Conservation (phyloP, 805 yeast species). For the Nakazawaea laoshanensis region DNA sequence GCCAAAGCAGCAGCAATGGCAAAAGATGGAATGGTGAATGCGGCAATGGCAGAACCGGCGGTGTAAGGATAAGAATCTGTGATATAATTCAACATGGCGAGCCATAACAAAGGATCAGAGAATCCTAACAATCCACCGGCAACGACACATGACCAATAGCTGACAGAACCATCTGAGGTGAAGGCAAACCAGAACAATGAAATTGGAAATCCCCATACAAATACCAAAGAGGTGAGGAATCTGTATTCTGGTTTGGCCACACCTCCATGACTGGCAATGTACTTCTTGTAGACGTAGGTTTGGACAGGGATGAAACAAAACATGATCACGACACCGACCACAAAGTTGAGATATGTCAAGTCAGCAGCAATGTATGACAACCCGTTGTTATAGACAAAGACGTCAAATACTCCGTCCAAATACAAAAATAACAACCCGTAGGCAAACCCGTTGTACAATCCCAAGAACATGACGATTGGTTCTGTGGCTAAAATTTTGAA, state of each 20-base stretch:
- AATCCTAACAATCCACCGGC: conserved; percentile 24
- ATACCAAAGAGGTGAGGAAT: conserved; percentile 21
- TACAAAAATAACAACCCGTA: conserved; percentile 26
- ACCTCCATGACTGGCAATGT: conserved; percentile 23
- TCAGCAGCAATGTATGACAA: conserved; percentile 23
- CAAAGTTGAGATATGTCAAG: conserved; percentile 24
- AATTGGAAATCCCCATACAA: conserved; percentile 27
- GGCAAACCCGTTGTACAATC: conserved; percentile 26
- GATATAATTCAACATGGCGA: conserved; percentile 25
- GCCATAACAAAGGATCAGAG: conserved; percentile 25
- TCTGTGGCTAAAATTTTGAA: conserved; percentile 25
- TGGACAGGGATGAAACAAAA: conserved; percentile 22
- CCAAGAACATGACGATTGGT: conserved; percentile 24
- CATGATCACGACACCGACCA: conserved; percentile 23
- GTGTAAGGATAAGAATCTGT: conserved; percentile 24
- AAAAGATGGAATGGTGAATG: conserved; percentile 26
- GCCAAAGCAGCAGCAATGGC: conserved; percentile 26
- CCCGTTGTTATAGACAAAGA: conserved; percentile 23
- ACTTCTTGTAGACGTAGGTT: conserved; percentile 21
- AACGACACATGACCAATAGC: conserved; percentile 25
- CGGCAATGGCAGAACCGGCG: conserved; percentile 26
- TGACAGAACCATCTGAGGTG: conserved; percentile 22
- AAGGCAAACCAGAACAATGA: conserved; percentile 27
- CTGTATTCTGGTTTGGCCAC: conserved; percentile 26
- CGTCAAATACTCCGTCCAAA: conserved; percentile 26